Base-by-base conservation (phyloP, 148 eudicot species). In the Persicaria maculosa region DNA sequence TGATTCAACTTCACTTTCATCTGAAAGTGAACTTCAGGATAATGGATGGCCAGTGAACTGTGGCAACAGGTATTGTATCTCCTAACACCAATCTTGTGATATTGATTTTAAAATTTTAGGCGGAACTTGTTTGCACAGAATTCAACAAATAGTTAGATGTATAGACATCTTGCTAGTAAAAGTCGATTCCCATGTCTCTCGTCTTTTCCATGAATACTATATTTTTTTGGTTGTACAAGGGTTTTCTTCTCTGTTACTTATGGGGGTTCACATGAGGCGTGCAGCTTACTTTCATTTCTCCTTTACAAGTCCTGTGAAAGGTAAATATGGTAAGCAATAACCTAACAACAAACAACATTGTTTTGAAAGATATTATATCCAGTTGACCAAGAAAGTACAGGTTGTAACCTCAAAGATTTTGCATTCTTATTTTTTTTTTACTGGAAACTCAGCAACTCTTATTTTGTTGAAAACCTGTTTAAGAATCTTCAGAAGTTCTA, bases 1-100 rank as follows among this genome's bases (percentile, higher is more conserved):
- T 75, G 89, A 90, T 79, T 80, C 96, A 72, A 76, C 88, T 75
- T 88, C 93, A 70, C 89, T 79, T 84, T 86, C 88, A 74, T 91
- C 95, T 69, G 93, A 87, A 79, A 83, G 75, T 77, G 97, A 89
- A 22, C 55, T 75, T 81, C 86, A 72, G 40, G 91, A 88, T 77
- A 81, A 67, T 72, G 22, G 69, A 17, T 88, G 83, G 84, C 72
- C 74, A 75, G 48, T 76, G 47, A 85, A 88, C 75, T 68, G 77
- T 82, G 75, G 47, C 76, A 52, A 72, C 87, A 91, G 98, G 98
- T 94, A 88, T 48, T 46, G 7, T 12, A 48, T 48, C 40, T 48
- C 52, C 52, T 48, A 48, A 12, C 52, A 48, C 12, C 52, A 48
- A 8, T 10, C 12, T 48, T 48, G 52, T 6, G 52, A 6, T 48